Evolutionary conservation across 139 green algal genomes (phyloP), one percentile per base, ranked within the genome.

Genomic region (Chara braunii): DNA sequence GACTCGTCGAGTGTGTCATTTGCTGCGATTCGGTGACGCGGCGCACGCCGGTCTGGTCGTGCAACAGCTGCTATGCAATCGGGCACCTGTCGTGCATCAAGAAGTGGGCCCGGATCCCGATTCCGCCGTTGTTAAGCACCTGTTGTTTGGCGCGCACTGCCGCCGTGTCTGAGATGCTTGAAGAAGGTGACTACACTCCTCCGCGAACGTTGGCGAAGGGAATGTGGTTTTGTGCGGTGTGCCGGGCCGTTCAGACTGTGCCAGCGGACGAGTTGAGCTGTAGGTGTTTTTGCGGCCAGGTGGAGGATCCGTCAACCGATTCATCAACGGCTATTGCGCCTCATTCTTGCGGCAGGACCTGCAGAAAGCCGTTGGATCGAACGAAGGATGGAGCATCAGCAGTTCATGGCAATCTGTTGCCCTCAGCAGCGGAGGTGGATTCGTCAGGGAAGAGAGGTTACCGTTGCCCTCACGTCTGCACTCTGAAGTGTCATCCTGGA

Each of bases 331-430:
- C 68, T 44, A 37, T 75, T 18, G 60, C 42, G 18, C 67, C 67
- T 28, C 67, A 76, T n/a, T 74, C 68, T 12, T 76, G 68, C 28
- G 68, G 68, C 11, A 60, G 71, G 36, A 11, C 50, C n/a, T 76
- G 68, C 60, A 22, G 42, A 7, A 29, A 31, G 7, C 22, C 61
- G 12, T 48, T 72, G 44, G 68, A 75, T 3, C 44, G 28, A 6
- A 52, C 18, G 8, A 44, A 58, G 22, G 43, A 22, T 22, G 51
- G 9, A 9, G 12, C n/a, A n/a, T n/a, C n/a, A n/a, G n/a, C n/a
- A n/a, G n/a, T n/a, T n/a, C n/a, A n/a, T n/a, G n/a, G n/a, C n/a
- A n/a, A n/a, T n/a, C n/a, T n/a, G n/a, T n/a, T n/a, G n/a, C n/a
- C n/a, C n/a, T n/a, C n/a, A n/a, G n/a, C n/a, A n/a, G n/a, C n/a